Conservation (phyloP, 805 yeast genomes). For the Metschnikowia dekortorum region DNA sequence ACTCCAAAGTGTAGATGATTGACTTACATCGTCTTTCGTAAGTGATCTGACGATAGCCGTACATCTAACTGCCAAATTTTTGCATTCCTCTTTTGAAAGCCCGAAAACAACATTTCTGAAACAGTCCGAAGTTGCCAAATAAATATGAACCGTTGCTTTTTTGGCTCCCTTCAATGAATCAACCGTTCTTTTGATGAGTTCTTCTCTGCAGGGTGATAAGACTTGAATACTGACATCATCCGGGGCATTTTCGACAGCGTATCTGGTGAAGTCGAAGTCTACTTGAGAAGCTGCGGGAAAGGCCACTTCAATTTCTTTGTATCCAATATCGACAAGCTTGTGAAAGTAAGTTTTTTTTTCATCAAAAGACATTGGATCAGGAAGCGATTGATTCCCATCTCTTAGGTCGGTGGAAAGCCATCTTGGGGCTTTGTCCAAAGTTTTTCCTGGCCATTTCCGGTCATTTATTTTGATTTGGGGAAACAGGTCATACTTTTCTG, state of each 20-base stretch:
- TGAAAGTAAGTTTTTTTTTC: constrained; percentile 70
- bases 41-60: constrained; percentile 58
- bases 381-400: constrained; percentile 81
- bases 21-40: constrained; percentile 63
- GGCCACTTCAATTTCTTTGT: constrained; percentile 79
- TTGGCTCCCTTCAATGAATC: constrained; percentile 73
- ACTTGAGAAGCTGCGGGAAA: constrained; percentile 78
- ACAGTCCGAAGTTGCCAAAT: constrained; percentile 71
- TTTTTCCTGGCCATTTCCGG: constrained; percentile 66
- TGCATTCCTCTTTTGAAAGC: constrained; percentile 54
- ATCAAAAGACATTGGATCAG: constrained; percentile 82
- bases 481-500: constrained; percentile 57
- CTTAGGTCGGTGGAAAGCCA: constrained; percentile 82
- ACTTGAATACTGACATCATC: constrained; percentile 75
- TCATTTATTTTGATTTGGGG: constrained; percentile 52
- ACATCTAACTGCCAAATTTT: constrained; percentile 58
- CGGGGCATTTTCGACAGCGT: constrained; percentile 70
- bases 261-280: constrained; percentile 77
- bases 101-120: constrained; percentile 71
- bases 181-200: constrained; percentile 64
- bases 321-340: constrained; percentile 67
- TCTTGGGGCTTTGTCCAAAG: constrained; percentile 62
- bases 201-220: constrained; percentile 71
- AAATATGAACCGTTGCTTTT: constrained; percentile 70
- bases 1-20: constrained; percentile 57